These are phyloP conservation scores for Inga laurina DNA, from an alignment of 306 rosid genomes.

Conservation along the genomic window DNA sequence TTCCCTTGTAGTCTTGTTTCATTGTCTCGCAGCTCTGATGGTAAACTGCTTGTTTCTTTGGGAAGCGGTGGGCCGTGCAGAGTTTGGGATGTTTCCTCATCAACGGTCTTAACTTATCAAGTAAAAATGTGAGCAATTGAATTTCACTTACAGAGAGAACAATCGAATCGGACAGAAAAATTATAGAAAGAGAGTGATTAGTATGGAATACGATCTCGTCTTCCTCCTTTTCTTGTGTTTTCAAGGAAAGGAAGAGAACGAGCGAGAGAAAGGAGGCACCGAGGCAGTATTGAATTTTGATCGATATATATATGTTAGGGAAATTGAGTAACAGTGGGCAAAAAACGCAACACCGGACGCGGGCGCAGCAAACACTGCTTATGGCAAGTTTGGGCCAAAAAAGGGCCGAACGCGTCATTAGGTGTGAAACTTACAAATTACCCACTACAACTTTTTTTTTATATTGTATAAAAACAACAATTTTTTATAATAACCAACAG, in stretches of 20 bases:
- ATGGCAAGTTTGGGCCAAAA: too few relatives aligned
- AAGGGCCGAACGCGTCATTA: too few relatives aligned
- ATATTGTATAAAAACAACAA: too few relatives aligned
- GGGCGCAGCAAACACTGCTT: too few relatives aligned
- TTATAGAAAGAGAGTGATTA: neutral
- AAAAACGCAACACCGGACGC: too few relatives aligned
- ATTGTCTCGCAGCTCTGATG: conserved; percentile 71
- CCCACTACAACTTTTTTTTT: too few relatives aligned
- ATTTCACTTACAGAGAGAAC: conserved; percentile 17
- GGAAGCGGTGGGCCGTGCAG: conserved; percentile 85
- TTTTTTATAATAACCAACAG: too few relatives aligned
- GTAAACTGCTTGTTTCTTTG: conserved; percentile 75
- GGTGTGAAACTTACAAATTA: too few relatives aligned
- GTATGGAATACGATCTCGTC: neutral
- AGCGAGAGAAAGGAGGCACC: too few relatives aligned
- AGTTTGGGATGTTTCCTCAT: conserved; percentile 83
- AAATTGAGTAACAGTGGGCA: too few relatives aligned
- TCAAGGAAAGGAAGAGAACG: neutral
- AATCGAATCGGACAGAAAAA: neutral
- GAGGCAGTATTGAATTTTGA: too few relatives aligned
- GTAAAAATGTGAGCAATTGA: conserved; percentile 66
- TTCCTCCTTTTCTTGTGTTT: neutral
- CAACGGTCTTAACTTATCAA: conserved; percentile 55
- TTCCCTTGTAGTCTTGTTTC: conserved; percentile 35
- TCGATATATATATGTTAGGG: too few relatives aligned